Base-by-base conservation (phyloP, 805 yeast species). In the Wickerhamomyces rabaulensis region DNA sequence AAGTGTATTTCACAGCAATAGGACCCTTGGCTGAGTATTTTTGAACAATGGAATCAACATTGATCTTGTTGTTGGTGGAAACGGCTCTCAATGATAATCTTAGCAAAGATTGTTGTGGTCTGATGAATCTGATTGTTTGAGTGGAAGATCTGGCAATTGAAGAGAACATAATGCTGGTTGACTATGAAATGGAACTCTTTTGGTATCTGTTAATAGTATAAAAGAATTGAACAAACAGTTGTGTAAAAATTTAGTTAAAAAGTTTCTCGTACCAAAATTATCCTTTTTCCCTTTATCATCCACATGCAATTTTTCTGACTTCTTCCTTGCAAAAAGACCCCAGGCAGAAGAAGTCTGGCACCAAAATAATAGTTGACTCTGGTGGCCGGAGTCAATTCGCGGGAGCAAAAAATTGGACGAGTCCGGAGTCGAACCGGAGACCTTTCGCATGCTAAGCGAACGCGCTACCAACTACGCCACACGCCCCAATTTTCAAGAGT, bases 401-500 rank as follows among this genome's bases (percentile, higher is more conserved):
- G n/a, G n/a, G n/a, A n/a, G n/a, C n/a, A 33, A 33, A 33, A 33
- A 16, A 33, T n/a, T 78, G 84, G 84, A 79, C 84, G 80, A 78
- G 82, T 76, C 78, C 78, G 84, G 84, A 79, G 73, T 79, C 80
- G 84, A 78, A 78, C 83, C 83, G 79, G 78, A 78, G 84, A 79
- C 85, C 84, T 79, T 78, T 77, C 81, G 78, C 84, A 78, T 79
- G 83, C 83, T 78, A 79, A 78, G 84, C 78, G 80, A 77, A 76
- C 84, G 84, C 84, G 84, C 84, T 79, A 79, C 85, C 84, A 78
- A 80, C 84, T 79, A 76, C 84, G 84, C 84, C 85, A 79, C 83
- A 79, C 80, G 84, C 85, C 84, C 84, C 8, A 8, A 22, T 22
- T 5, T 22, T 22, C 8, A 22, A 22, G n/a, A n/a, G 23, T 22